Conservation (phyloP, 495 filamentous ascomycete species). For the Penicillium verhagenii region DNA sequence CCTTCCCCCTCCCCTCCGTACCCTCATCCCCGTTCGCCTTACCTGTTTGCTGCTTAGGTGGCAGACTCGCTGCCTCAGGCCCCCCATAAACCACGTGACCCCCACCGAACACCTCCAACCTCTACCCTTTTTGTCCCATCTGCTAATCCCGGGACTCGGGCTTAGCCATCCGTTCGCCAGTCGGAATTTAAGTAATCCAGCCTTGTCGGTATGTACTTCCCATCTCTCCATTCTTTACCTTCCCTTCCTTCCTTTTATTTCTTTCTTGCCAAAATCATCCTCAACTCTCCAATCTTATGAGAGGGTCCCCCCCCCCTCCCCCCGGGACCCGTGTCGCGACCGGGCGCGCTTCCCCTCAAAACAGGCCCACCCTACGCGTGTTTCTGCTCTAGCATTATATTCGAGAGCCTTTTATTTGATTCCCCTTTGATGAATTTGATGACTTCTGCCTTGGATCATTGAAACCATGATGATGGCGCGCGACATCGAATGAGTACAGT, state of each 20-base stretch:
- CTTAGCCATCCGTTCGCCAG: slow-evolving; percentile 43
- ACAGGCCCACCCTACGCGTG: slow-evolving; percentile 38
- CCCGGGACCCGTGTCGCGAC: slow-evolving; percentile 25
- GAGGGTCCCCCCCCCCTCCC: slow-evolving; percentile 8
- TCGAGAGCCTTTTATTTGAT: background rate
- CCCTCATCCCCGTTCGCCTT: too few species aligned
- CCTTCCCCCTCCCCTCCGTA: slow-evolving; percentile 5
- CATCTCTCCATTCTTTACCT: slow-evolving; percentile 8
- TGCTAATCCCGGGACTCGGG: slow-evolving; percentile 43
- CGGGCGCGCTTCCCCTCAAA: slow-evolving; percentile 25
- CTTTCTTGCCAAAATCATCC: background rate
- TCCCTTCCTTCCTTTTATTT: slow-evolving; percentile 1
- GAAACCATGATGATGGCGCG: slow-evolving; percentile 15
- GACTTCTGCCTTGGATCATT: background rate
- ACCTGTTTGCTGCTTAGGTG: slow-evolving; percentile 1
- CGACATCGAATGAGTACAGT: background rate
- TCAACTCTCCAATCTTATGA: slow-evolving; percentile 1
- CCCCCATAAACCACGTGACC: slow-evolving; percentile 44
- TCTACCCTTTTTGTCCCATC: slow-evolving; percentile 34
- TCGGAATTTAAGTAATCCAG: slow-evolving; percentile 47
- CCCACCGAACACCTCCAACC: slow-evolving; percentile 21
- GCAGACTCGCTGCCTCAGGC: slow-evolving; percentile 26
- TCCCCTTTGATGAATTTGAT: slow-evolving; percentile 10
- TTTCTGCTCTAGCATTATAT: background rate
- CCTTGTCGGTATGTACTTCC: slow-evolving; percentile 49